Evolutionary conservation across 1,284 basidiomycete genomes (phyloP).

Genomic region (Vanrija sp.): DNA sequence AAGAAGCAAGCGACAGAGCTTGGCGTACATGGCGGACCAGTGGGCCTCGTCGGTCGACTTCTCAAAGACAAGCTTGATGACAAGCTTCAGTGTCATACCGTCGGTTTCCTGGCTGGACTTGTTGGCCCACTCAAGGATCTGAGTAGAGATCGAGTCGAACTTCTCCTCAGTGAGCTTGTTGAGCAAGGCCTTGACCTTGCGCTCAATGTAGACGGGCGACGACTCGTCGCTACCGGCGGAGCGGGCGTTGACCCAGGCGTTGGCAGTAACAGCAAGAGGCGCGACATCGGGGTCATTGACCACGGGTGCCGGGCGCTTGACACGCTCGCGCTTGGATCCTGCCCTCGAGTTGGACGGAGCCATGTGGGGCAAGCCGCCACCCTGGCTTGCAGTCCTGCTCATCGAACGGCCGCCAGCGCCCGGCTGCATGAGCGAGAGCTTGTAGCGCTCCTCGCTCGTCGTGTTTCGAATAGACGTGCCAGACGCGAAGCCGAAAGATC

Average conservation of each 20-base stretch:
- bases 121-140: constrained; percentile 93
- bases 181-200: constrained; percentile 87
- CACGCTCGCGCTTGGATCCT: constrained; percentile 36
- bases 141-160: constrained; percentile 89
- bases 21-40: constrained; percentile 96
- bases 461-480: constrained; percentile 44
- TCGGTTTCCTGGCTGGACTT: constrained; percentile 88
- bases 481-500: constrained; percentile 62
- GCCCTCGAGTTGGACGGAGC: not conserved
- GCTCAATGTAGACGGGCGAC: constrained; percentile 77
- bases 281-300: constrained; percentile 56
- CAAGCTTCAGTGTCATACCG: constrained; percentile 88
- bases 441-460: constrained; percentile 71
- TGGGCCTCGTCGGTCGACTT: constrained; percentile 94
- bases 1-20: constrained; percentile 90
- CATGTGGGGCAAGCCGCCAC: constrained; percentile 39
- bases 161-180: constrained; percentile 98
- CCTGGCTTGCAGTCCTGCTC: constrained; percentile 71
- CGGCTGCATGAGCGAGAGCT: constrained; percentile 10
- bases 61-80: constrained; percentile 93
- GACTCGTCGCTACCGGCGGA: constrained; percentile 57
- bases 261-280: constrained; percentile 71
- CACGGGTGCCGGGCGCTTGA: constrained; percentile 27
- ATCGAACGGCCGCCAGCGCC: constrained; percentile 51
- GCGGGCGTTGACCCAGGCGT: constrained; percentile 66